Percentiles rank a stretch among this genome's conserved stretches.
phyloP scores from a whole-genome alignment of 2,329 filamentous ascomycete species.

The Acarospora socialis region DNA sequence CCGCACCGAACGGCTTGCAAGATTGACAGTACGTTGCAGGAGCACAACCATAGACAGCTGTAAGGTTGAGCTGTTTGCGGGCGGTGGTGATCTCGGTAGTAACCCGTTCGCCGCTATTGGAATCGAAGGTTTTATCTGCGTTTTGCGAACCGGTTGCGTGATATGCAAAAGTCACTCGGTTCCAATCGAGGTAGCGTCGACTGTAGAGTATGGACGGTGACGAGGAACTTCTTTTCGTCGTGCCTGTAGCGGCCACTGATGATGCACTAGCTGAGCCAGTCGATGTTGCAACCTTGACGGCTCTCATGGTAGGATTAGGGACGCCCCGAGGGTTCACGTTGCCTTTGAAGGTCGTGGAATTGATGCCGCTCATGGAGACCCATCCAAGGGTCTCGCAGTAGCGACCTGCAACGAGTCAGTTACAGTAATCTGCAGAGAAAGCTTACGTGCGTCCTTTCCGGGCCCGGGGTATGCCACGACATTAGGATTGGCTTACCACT shows the following conservation, averaged over 20 bases:
- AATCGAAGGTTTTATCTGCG: constrained; percentile 37
- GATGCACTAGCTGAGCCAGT: constrained; percentile 10
- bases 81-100: constrained; percentile 36
- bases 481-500: background rate
- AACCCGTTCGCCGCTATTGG: constrained; percentile 31
- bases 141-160: constrained; percentile 40
- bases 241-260: constrained; percentile 25
- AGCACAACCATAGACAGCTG: constrained; percentile 44
- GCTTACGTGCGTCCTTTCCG: too few species aligned
- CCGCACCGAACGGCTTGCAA: constrained; percentile 39
- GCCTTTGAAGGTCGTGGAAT: constrained; percentile 32
- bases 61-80: constrained; percentile 41
- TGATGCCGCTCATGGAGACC: constrained; percentile 48
- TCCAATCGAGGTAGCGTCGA: constrained; percentile 55
- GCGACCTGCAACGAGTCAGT: too few species aligned
- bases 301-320: constrained; percentile 28
- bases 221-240: too few species aligned
- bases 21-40: constrained; percentile 44
- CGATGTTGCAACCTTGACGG: constrained; percentile 22
- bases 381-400: constrained; percentile 58
- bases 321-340: constrained; percentile 27
- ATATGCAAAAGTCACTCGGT: constrained; percentile 49
- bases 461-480: constrained; percentile 28
- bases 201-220: constrained; percentile 34
- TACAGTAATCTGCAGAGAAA: too few species aligned